Evolutionary conservation across 495 filamentous ascomycete species (phyloP).

Genomic region (Xylaria sp.): DNA sequence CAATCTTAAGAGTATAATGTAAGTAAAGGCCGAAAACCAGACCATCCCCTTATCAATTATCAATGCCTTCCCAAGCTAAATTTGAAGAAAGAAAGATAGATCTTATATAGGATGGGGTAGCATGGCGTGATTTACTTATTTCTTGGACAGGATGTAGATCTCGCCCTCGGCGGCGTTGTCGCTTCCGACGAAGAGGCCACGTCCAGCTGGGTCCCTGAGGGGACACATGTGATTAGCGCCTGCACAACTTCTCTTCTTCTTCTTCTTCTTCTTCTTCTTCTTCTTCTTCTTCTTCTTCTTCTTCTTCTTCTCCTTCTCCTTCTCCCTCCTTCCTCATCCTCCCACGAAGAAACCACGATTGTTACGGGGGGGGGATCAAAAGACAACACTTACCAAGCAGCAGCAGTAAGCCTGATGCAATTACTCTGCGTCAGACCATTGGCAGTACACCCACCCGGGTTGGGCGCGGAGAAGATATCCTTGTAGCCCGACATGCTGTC

Average conservation of each 20-base stretch:
- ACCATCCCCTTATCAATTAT: neutral
- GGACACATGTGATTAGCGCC: neutral
- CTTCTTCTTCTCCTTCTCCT: too few species aligned
- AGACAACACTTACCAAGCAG: constrained; percentile 39
- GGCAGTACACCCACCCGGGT: constrained; percentile 46
- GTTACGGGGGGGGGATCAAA: too few species aligned
- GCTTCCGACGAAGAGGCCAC: constrained; percentile 50
- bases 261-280: too few species aligned
- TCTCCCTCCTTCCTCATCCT: neutral
- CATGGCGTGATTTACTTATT: constrained; percentile 18
- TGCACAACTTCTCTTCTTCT: too few species aligned
- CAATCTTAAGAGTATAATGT: constrained; percentile 8
- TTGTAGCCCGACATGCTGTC: constrained; percentile 47
- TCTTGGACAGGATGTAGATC: constrained; percentile 41
- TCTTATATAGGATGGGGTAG: neutral
- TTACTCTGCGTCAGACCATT: constrained; percentile 48
- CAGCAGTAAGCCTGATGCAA: constrained; percentile 46
- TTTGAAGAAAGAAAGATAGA: neutral
- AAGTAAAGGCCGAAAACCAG: neutral
- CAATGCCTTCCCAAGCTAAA: neutral
- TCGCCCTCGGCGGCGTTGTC: constrained; percentile 51
- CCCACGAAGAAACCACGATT: too few species aligned
- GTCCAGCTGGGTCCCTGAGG: constrained; percentile 42
- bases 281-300: too few species aligned
- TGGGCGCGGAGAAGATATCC: constrained; percentile 44